Evolutionary conservation across 2,329 filamentous ascomycete genomes (phyloP).

Genomic region (Didymella lethalis): DNA sequence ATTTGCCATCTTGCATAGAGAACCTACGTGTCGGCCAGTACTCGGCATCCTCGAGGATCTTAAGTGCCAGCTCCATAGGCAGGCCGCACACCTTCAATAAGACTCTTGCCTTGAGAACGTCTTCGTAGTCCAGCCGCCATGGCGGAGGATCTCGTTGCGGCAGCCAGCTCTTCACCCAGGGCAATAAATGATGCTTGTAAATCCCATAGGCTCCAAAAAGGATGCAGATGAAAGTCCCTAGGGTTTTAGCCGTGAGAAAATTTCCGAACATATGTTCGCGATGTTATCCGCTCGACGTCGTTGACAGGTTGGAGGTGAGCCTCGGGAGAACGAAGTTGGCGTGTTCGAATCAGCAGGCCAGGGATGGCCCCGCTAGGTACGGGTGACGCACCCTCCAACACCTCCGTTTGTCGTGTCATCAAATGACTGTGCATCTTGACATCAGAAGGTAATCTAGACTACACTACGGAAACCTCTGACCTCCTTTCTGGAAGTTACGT

Average conservation of each 20-base stretch:
- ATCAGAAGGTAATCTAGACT: background rate
- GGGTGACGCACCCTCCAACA: too few species aligned
- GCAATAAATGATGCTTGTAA: background rate
- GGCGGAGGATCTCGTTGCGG: background rate
- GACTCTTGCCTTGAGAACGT: conserved; percentile 34
- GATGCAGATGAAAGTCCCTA: background rate
- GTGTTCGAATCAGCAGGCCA: background rate
- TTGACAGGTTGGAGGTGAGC: background rate
- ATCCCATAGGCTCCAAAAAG: background rate
- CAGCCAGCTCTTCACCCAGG: background rate
- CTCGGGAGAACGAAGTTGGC: background rate
- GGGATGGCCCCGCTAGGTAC: too few species aligned
- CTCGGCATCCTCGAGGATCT: conserved; percentile 37
- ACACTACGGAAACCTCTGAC: too few species aligned
- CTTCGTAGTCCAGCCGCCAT: conserved; percentile 27
- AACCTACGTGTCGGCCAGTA: conserved; percentile 35
- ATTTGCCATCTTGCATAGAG: background rate
- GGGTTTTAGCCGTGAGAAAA: background rate
- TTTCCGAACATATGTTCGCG: background rate
- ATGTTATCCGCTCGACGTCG: background rate
- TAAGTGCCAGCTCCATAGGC: conserved; percentile 43
- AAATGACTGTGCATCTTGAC: background rate
- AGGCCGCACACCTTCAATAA: conserved; percentile 34
- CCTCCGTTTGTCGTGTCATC: background rate
- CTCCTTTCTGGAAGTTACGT: too few species aligned